Evolutionary conservation across 2,329 filamentous ascomycete genomes (phyloP).

Genomic region (Teratosphaeria gauchensis): DNA sequence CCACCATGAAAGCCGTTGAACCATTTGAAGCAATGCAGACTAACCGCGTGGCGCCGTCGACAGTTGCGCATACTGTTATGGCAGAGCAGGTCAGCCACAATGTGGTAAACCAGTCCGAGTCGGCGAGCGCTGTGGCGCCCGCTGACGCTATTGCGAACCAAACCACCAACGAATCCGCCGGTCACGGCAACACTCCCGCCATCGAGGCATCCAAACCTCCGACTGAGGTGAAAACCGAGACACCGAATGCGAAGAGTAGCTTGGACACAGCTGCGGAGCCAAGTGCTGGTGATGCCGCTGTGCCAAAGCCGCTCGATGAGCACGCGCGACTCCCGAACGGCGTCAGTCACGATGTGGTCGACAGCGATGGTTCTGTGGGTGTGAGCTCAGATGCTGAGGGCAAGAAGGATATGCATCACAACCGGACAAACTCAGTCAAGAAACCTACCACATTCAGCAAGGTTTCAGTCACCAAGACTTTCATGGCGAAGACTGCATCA

Average conservation of each 20-base stretch:
- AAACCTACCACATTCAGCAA: conserved; percentile 74
- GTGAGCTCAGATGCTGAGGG: conserved; percentile 70
- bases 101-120: conserved; percentile 63
- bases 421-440: conserved; percentile 52
- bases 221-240: neutral
- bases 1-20: neutral
- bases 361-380: conserved; percentile 52
- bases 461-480: conserved; percentile 76
- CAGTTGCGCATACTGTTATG: conserved; percentile 49
- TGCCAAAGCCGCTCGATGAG: conserved; percentile 3
- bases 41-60: neutral
- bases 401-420: conserved; percentile 48
- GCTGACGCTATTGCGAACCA: conserved; percentile 53
- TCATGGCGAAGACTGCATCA: conserved; percentile 62
- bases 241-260: conserved; percentile 1
- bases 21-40: neutral
- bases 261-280: conserved; percentile 15
- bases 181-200: conserved; percentile 30
- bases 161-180: conserved; percentile 47
- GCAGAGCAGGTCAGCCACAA: conserved; percentile 60
- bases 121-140: conserved; percentile 49
- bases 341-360: conserved; percentile 6
- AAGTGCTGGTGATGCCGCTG: conserved; percentile 24
- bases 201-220: conserved; percentile 4
- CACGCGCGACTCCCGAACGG: neutral